Evolutionary conservation across 371 early-diverging fungal species (phyloP).

Genomic region (Mortierella sp.): DNA sequence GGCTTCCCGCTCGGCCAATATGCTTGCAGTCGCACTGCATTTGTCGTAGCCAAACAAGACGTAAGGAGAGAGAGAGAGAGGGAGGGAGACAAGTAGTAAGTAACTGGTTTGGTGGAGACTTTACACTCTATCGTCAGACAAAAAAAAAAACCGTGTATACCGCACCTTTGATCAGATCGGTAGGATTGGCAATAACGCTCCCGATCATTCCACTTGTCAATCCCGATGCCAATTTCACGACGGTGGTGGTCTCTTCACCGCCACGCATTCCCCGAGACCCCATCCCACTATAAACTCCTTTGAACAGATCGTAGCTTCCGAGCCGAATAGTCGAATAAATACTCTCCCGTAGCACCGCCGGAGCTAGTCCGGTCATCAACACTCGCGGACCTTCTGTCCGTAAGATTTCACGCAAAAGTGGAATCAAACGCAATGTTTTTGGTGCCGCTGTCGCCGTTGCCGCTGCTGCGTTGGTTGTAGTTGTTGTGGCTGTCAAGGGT

Average conservation of each 20-base stretch:
- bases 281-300: conserved; percentile 48
- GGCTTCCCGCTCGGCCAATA: conserved; percentile 39
- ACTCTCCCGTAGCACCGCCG: conserved; percentile 63
- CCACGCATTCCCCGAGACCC: conserved; percentile 22
- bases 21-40: conserved; percentile 47
- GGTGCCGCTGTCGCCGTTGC: conserved; percentile 4
- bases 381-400: conserved; percentile 45
- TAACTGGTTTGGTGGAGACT: no score
- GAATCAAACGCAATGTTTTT: conserved; percentile 23
- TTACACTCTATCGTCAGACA: no score
- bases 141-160: background rate
- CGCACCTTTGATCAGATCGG: conserved; percentile 61
- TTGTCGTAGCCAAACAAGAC: no score
- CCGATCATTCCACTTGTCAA: conserved; percentile 60
- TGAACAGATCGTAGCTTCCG: conserved; percentile 65
- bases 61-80: no score
- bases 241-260: conserved; percentile 34
- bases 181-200: conserved; percentile 61
- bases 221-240: conserved; percentile 56
- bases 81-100: no score
- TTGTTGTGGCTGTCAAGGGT: background rate
- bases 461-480: background rate
- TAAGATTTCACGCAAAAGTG: conserved; percentile 26
- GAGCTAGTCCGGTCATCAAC: conserved; percentile 61
- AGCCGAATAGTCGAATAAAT: conserved; percentile 65